Percentiles rank a stretch among this genome's conserved stretches.
Evolutionary conservation across 2,329 filamentous ascomycete species (phyloP).

Genomic region (Pseudocercospora fuligena): DNA sequence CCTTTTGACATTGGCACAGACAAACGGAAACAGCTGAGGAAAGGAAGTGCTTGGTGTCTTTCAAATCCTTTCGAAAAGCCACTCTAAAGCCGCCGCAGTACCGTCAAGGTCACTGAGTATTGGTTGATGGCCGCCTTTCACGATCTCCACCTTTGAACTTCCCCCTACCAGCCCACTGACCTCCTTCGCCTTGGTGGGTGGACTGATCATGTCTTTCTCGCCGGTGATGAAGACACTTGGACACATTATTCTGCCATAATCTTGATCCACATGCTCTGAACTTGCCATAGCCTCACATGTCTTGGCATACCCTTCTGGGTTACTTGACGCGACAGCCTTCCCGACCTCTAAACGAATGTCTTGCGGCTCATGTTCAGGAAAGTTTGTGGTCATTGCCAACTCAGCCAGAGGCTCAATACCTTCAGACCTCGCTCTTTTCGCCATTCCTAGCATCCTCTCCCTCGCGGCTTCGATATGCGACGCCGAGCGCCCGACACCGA

Average conservation of each 20-base stretch:
- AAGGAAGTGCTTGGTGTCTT: not conserved
- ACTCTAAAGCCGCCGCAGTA: constrained; percentile 2
- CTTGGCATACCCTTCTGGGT: constrained; percentile 20
- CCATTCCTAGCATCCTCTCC: constrained; percentile 18
- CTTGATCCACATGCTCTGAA: constrained; percentile 15
- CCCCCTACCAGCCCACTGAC: constrained; percentile 14
- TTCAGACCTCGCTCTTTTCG: constrained; percentile 13
- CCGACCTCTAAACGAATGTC: constrained; percentile 2
- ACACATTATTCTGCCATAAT: constrained; percentile 13
- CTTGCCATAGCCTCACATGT: constrained; percentile 19
- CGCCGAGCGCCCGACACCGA: constrained; percentile 20
- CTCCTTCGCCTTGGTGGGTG: constrained; percentile 10
- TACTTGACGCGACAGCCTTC: constrained; percentile 10
- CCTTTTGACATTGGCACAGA: constrained; percentile 20
- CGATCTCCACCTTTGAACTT: constrained; percentile 4
- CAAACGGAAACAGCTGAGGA: constrained; percentile 10
- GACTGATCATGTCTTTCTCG: constrained; percentile 17
- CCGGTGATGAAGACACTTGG: constrained; percentile 18
- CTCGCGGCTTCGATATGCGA: constrained; percentile 19
- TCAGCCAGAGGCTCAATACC: constrained; percentile 14
- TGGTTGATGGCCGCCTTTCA: constrained; percentile 22
- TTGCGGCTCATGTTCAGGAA: constrained; percentile 9
- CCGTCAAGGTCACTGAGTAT: constrained; percentile 17
- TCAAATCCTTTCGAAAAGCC: constrained; percentile 13
- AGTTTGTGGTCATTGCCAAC: constrained; percentile 15